A percentile compares a stretch with the other conserved stretches of the same genome.
Conservation (phyloP, 2,329 filamentous ascomycete genomes). For the Alternaria angustiovoidea region DNA sequence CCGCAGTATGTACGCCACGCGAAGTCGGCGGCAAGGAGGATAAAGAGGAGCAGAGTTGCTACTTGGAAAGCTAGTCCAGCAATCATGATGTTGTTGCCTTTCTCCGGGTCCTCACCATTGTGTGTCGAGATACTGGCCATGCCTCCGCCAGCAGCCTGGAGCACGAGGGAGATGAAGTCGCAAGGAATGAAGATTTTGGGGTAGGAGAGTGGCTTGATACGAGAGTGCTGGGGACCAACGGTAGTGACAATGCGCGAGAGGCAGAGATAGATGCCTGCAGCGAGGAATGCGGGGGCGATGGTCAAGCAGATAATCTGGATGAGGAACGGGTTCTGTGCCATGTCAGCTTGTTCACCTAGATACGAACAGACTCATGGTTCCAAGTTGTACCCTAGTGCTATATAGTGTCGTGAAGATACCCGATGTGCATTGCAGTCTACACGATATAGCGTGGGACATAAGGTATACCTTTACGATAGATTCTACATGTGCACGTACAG, state of each 20-base stretch:
- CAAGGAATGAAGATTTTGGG: conserved; percentile 61
- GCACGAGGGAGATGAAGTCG: conserved; percentile 56
- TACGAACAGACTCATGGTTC: background rate
- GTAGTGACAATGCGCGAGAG: conserved; percentile 56
- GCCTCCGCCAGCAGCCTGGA: conserved; percentile 56
- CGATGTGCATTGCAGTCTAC: background rate
- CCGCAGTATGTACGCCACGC: conserved; percentile 38
- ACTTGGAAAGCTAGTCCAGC: conserved; percentile 57
- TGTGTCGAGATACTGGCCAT: conserved; percentile 50
- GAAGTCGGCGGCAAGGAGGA: conserved; percentile 54
- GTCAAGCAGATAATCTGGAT: conserved; percentile 72
- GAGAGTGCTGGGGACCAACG: conserved; percentile 52
- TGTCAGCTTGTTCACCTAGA: conserved; percentile 8
- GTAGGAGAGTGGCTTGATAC: conserved; percentile 56
- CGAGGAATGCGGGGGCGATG: conserved; percentile 62
- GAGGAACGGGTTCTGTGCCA: conserved; percentile 63
- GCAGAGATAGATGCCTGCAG: conserved; percentile 72
- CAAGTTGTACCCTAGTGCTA: background rate
- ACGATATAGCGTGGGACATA: background rate
- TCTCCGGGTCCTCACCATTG: conserved; percentile 39
- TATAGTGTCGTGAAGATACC: background rate
- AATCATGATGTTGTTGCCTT: conserved; percentile 57
- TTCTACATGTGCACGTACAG: background rate
- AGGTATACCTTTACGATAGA: background rate
- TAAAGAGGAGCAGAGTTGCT: conserved; percentile 54